These are phyloP conservation scores for Myrmaecium sp. DNA, from an alignment of 2,329 filamentous ascomycete species.

Conservation along the genomic window DNA sequence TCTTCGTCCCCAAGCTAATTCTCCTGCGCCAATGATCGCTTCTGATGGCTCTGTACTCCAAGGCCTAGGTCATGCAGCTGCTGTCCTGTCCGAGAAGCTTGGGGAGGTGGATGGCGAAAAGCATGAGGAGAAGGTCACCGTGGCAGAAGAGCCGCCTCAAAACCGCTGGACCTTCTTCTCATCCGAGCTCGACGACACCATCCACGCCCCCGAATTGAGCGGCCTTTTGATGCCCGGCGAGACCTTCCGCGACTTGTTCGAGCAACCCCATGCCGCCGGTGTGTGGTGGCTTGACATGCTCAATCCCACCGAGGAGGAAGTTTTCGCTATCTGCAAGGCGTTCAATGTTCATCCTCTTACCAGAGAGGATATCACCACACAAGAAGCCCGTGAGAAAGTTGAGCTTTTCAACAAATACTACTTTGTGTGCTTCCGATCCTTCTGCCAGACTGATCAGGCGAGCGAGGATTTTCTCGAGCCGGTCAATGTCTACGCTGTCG, in stretches of 20 bases:
- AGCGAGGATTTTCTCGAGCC: conserved; percentile 77
- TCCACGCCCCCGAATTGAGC: conserved; percentile 77
- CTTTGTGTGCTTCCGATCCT: conserved; percentile 93
- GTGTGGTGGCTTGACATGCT: conserved; percentile 99
- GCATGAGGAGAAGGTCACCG: conserved; percentile 8
- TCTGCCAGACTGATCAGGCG: conserved; percentile 64
- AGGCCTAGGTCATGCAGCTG: conserved; percentile 7
- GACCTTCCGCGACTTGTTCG: conserved; percentile 75
- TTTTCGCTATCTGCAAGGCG: conserved; percentile 74
- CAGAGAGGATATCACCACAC: conserved; percentile 86
- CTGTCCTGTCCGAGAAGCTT: conserved; percentile 27
- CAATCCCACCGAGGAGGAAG: conserved; percentile 75
- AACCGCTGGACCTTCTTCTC: conserved; percentile 96
- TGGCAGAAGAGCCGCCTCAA: conserved; percentile 33
- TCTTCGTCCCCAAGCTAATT: conserved; percentile 27
- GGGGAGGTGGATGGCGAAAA: conserved; percentile 17
- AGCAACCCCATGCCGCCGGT: conserved; percentile 50
- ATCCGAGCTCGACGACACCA: conserved; percentile 81
- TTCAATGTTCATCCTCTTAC: conserved; percentile 94
- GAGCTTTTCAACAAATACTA: conserved; percentile 96
- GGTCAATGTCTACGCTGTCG: conserved; percentile 91
- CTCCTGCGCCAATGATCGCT: conserved; percentile 20
- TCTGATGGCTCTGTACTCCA: conserved; percentile 13
- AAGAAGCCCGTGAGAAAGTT: conserved; percentile 95
- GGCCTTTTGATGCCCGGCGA: conserved; percentile 81